Conservation (phyloP, 805 yeast genomes). For the Ogataea pilisensis region DNA sequence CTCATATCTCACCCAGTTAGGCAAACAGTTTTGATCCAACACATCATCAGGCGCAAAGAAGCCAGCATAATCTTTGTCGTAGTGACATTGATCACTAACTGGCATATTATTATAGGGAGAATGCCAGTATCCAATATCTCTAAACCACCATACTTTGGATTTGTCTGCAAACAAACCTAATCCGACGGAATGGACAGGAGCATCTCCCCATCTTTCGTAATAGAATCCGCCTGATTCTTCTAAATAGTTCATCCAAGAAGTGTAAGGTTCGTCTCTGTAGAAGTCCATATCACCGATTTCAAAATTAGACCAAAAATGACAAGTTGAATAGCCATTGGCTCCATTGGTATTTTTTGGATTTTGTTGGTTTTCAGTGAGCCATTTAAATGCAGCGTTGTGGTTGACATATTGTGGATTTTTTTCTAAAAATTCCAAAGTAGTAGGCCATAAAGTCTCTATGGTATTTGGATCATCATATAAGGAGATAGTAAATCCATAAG, state of each 20-base stretch:
- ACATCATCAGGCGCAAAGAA: slow-evolving; percentile 29
- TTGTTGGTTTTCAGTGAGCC: slow-evolving; percentile 68
- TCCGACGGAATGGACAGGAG: slow-evolving; percentile 49
- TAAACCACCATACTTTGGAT: slow-evolving; percentile 45
- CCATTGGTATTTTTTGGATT: slow-evolving; percentile 41
- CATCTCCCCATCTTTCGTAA: slow-evolving; percentile 64
- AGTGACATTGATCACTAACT: slow-evolving; percentile 21
- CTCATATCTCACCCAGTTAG: slow-evolving; percentile 54
- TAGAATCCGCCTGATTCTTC: slow-evolving; percentile 76
- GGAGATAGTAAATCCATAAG: slow-evolving; percentile 73
- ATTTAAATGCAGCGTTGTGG: slow-evolving; percentile 59
- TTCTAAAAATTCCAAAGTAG: slow-evolving; percentile 59
- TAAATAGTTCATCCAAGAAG: slow-evolving; percentile 57
- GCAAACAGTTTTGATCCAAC: slow-evolving; percentile 62
- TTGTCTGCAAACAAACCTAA: slow-evolving; percentile 44
- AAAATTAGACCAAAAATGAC: slow-evolving; percentile 86
- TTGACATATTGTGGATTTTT: slow-evolving; percentile 55
- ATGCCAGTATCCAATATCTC: slow-evolving; percentile 48
- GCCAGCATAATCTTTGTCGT: slow-evolving; percentile 17
- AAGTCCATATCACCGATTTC: slow-evolving; percentile 74
- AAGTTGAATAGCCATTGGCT: slow-evolving; percentile 61
- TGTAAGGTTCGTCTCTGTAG: slow-evolving; percentile 67
- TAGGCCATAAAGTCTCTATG: slow-evolving; percentile 72
- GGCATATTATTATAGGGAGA: slow-evolving; percentile 47
- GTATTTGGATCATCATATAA: slow-evolving; percentile 61